Evolutionary conservation across 2,329 filamentous ascomycete species (phyloP).

Genomic region (Aspergillus sergii): DNA sequence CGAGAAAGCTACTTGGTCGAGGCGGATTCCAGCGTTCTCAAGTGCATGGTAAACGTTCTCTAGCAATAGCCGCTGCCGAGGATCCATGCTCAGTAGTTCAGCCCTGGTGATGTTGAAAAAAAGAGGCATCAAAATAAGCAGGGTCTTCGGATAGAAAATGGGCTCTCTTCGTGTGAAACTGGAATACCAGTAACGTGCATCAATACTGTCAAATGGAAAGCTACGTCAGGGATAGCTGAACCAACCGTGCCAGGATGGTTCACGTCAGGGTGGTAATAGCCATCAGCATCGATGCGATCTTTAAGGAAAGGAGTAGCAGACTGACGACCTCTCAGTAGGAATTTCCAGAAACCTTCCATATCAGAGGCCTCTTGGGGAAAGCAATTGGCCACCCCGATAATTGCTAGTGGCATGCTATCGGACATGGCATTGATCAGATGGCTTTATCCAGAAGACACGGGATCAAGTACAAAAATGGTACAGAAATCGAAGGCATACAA

Average conservation of each 20-base stretch:
- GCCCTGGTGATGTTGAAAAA: background rate
- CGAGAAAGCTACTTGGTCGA: no score
- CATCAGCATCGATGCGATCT: no score
- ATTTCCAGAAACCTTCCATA: background rate
- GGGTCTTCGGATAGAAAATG: background rate
- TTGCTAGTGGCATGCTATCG: background rate
- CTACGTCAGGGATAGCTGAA: no score
- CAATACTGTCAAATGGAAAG: background rate
- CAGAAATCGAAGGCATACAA: no score
- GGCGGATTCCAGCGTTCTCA: no score
- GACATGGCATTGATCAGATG: background rate
- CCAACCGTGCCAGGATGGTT: no score
- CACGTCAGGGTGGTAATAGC: no score
- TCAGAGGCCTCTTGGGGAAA: background rate
- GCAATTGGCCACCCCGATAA: background rate
- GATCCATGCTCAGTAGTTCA: background rate
- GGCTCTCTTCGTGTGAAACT: background rate
- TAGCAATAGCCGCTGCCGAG: no score
- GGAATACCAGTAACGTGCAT: background rate
- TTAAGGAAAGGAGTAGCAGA: background rate
- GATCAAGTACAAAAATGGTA: background rate
- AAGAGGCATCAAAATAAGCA: background rate
- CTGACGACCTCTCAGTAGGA: background rate
- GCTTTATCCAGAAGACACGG: no score
- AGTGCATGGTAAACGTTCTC: no score